These are phyloP conservation scores for Calonectria pseudoturangicola DNA, from an alignment of 2,329 filamentous ascomycete species.

Conservation along the genomic window DNA sequence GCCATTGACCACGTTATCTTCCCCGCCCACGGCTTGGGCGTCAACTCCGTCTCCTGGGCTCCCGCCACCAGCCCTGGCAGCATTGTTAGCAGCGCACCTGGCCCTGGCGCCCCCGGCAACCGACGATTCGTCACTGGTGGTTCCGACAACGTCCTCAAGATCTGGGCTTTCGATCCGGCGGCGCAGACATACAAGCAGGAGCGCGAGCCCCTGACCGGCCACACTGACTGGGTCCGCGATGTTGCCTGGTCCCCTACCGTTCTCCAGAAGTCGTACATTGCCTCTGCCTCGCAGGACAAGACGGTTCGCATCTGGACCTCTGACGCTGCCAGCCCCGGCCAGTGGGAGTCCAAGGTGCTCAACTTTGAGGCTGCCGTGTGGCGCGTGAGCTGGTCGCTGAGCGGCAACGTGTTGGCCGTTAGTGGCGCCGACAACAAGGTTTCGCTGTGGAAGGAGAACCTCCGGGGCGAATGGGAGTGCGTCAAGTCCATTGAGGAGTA, in stretches of 20 bases:
- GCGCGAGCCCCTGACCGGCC: conserved; percentile 81
- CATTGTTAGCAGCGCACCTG: conserved; percentile 83
- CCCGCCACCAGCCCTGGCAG: conserved; percentile 89
- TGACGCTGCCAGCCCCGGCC: conserved; percentile 75
- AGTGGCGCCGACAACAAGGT: conserved; percentile 97
- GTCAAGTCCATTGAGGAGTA: conserved; percentile 97
- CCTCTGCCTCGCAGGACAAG: conserved; percentile 95
- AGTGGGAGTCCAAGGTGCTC: conserved; percentile 91
- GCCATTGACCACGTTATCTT: conserved; percentile 93
- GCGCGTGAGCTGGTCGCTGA: conserved; percentile 98
- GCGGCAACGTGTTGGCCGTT: conserved; percentile 95
- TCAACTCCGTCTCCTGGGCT: conserved; percentile 97
- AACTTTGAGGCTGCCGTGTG: conserved; percentile 93
- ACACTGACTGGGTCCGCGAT: conserved; percentile 97
- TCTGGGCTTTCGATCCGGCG: conserved; percentile 88
- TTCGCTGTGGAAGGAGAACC: conserved; percentile 97
- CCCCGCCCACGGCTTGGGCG: conserved; percentile 92
- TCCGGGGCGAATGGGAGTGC: conserved; percentile 97
- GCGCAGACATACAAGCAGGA: conserved; percentile 78
- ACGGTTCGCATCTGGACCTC: conserved; percentile 98
- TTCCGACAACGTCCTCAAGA: conserved; percentile 93
- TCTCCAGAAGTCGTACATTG: conserved; percentile 96
- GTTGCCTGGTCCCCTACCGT: conserved; percentile 98
- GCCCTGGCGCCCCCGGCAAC: conserved; percentile 76
- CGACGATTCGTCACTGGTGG: conserved; percentile 95